Conservation (phyloP, 306 rosid genomes). For the Phaseolus lunatus region DNA sequence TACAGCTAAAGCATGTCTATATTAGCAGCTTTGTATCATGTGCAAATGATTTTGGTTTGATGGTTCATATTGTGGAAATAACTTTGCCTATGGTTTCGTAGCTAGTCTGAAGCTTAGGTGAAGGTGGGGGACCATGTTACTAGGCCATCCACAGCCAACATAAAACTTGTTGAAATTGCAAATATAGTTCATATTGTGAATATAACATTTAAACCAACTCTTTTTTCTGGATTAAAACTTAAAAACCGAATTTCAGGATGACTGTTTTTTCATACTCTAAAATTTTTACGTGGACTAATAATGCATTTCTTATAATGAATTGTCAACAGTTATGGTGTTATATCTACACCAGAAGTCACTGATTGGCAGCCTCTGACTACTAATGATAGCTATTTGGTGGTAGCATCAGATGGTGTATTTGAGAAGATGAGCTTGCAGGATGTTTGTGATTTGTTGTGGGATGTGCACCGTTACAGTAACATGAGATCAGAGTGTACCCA, state of each 20-base stretch:
- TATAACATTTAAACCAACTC: neutral
- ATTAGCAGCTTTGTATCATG: constrained; percentile 11
- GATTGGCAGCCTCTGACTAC: constrained; percentile 86
- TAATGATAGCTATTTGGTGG: constrained; percentile 95
- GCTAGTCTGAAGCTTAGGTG: neutral
- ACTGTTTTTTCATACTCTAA: constrained; percentile 39
- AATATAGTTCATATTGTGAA: neutral
- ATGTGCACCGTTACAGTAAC: constrained; percentile 53
- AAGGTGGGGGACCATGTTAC: neutral
- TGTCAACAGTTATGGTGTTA: constrained; percentile 77
- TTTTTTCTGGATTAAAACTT: constrained; percentile 13
- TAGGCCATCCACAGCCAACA: neutral
- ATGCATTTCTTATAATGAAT: constrained; percentile 45
- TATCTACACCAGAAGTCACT: constrained; percentile 91
- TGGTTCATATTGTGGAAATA: constrained; percentile 7
- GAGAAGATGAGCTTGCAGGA: constrained; percentile 87
- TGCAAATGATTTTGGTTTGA: constrained; percentile 15
- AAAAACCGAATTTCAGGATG: constrained; percentile 22
- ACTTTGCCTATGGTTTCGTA: neutral
- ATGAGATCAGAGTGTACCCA: constrained; percentile 58
- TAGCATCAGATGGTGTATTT: constrained; percentile 93
- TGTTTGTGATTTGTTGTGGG: constrained; percentile 95
- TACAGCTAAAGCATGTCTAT: constrained; percentile 20
- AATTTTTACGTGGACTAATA: constrained; percentile 40
- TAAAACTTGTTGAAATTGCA: constrained; percentile 6